Conservation (phyloP, 78 protist species). For the Monocercomonoides exilis region DNA sequence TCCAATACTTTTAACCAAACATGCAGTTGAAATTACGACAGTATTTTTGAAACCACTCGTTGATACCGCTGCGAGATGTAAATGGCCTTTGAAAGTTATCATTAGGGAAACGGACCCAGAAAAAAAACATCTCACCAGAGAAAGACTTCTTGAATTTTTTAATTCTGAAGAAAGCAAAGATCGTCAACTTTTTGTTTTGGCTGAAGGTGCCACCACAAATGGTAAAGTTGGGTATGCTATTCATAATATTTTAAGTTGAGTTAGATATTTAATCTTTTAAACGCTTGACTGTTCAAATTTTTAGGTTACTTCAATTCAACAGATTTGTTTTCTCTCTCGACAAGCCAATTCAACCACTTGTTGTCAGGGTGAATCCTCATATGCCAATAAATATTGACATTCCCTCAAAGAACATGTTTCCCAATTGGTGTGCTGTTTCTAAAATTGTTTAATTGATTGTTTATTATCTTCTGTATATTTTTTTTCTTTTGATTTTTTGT, state of each 20-base stretch:
- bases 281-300: neutral
- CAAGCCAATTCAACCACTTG: neutral
- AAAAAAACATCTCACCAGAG: neutral
- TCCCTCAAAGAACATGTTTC: neutral
- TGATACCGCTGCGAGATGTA: neutral
- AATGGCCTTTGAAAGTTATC: neutral
- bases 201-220: neutral
- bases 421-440: no score
- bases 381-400: neutral
- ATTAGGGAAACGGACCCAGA: neutral
- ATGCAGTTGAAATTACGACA: neutral
- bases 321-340: neutral
- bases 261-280: no score
- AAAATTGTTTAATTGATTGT: no score
- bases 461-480: no score
- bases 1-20: neutral
- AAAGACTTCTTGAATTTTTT: neutral
- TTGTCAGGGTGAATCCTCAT: neutral
- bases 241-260: no score
- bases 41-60: neutral
- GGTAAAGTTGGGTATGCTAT: neutral
- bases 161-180: neutral
- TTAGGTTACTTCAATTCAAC: neutral
- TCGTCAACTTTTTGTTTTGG: neutral
- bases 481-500: no score